Conservation (phyloP, 768 basidiomycete species). For the Suillus luteus region DNA sequence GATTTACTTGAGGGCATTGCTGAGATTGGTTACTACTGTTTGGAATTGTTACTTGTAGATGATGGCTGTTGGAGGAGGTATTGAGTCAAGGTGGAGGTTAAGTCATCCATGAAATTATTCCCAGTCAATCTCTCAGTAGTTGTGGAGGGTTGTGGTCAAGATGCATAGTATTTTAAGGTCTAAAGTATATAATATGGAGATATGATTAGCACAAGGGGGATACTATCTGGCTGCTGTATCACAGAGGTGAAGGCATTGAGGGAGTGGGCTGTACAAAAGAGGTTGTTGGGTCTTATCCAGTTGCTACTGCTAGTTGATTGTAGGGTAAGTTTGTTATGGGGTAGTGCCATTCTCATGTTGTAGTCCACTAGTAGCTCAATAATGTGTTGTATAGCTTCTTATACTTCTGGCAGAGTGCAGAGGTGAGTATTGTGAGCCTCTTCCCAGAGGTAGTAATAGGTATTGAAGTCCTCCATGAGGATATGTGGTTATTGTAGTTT, state of each 20-base stretch:
- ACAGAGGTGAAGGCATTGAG: conserved; percentile 23
- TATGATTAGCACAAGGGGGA: conserved; percentile 34
- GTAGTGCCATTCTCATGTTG: conserved; percentile 16
- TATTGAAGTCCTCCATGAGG: too few relatives aligned
- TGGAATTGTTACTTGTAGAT: too few relatives aligned
- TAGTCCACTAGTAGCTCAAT: conserved; percentile 22
- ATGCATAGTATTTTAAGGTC: conserved; percentile 14
- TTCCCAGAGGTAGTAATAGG: conserved; percentile 36
- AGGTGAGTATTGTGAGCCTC: conserved; percentile 22
- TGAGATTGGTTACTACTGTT: too few relatives aligned
- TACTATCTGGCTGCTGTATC: conserved; percentile 15
- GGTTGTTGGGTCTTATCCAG: conserved; percentile 38
- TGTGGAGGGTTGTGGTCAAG: too few relatives aligned
- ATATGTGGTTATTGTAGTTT: too few relatives aligned
- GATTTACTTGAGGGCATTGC: too few relatives aligned
- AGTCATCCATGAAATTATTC: too few relatives aligned
- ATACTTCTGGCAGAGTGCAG: conserved; percentile 21
- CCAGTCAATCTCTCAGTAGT: too few relatives aligned
- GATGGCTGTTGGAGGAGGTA: too few relatives aligned
- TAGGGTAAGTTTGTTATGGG: conserved; percentile 25
- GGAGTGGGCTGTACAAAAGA: conserved; percentile 26
- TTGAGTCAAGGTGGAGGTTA: too few relatives aligned
- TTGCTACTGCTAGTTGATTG: conserved; percentile 22
- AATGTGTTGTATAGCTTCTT: conserved; percentile 12
- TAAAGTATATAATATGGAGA: conserved; percentile 31